Conservation (phyloP, 1,139 yeast species). For the Candida labiduridarum region DNA sequence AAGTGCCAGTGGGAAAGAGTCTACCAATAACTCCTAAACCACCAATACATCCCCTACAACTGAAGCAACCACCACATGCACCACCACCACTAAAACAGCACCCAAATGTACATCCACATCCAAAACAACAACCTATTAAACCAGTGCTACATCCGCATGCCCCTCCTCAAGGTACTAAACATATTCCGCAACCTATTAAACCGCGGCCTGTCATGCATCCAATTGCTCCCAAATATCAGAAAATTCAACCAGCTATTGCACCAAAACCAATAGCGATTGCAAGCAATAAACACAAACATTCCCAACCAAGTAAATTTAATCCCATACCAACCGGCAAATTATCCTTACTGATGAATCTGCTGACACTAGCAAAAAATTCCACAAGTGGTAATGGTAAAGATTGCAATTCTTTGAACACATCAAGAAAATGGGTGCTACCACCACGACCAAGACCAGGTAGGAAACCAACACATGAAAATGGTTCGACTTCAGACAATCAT, state of each 20-base stretch:
- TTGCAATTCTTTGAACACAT: constrained; percentile 44
- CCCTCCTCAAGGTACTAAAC: constrained; percentile 5
- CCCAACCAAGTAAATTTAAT: constrained; percentile 12
- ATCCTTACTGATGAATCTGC: constrained; percentile 14
- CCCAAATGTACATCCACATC: not conserved
- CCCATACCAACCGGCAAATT: constrained; percentile 18
- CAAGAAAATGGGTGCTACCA: constrained; percentile 65
- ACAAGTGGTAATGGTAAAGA: not conserved
- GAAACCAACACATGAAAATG: constrained; percentile 34
- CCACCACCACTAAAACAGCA: constrained; percentile 3
- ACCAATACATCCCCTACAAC: not conserved
- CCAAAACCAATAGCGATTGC: constrained; percentile 39
- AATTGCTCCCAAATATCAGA: constrained; percentile 31
- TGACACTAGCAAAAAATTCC: constrained; percentile 8
- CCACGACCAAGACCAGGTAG: constrained; percentile 68
- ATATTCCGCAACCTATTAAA: constrained; percentile 3
- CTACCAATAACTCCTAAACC: constrained; percentile 1
- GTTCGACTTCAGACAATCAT: constrained; percentile 8
- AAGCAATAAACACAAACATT: not conserved
- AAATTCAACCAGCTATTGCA: constrained; percentile 47
- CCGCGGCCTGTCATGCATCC: constrained; percentile 10
- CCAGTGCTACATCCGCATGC: constrained; percentile 1
- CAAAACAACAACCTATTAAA: constrained; percentile 3
- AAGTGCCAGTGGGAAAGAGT: not conserved
- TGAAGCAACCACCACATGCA: not conserved